Base-by-base conservation (phyloP, 495 filamentous ascomycete species). In the Bryoglossum gracile region DNA sequence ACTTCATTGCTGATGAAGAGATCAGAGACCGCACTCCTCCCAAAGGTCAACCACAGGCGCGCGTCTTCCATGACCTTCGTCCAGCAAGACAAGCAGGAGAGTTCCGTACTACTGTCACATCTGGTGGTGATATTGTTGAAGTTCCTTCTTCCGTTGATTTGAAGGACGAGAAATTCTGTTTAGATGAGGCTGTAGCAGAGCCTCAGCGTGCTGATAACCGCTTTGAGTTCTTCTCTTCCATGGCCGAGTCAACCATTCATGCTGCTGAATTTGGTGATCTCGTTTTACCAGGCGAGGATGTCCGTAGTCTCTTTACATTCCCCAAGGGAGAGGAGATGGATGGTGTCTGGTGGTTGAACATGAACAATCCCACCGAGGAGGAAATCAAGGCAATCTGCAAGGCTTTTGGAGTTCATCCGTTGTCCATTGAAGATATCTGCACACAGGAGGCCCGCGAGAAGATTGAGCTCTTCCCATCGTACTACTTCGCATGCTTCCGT, bases 401-500 rank as follows among this genome's bases (percentile, higher is more conserved):
- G 48, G 89, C 94, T 3, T 98, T 98, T 62, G 83, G 84, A 6
- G 85, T 96, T 40, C 91, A 98, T 64, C 91, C 89, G 3, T 64
- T 98, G 65, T 96, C 91, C 8, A 84, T 85, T 14, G 91, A 98
- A 67, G 91, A 98, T 71, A 95, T 98, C 51, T 78, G 82, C 26
- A 92, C 83, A 2, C 89, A 95, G 61, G 91, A 98, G 69, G 82
- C 89, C 13, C 88, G 91, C 18, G 91, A 98, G 69, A 98, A 98
- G 69, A 94, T 98, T 26, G 92, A 98, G 64, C 80, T 98, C 25
- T 98, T 98, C 69, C 84, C 87, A 22, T 83, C 87, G 38, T 98
- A 98, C 71, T 98, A 98, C 62, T 94, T 98, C 59, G 88, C 95
- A 43, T 94, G 86, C 63, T 98, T 97, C 76, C 82, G 91, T 23